Evolutionary conservation across 1,284 basidiomycete species (phyloP), one percentile per base, ranked within the genome.

Genomic region (Sporisorium sorghi): DNA sequence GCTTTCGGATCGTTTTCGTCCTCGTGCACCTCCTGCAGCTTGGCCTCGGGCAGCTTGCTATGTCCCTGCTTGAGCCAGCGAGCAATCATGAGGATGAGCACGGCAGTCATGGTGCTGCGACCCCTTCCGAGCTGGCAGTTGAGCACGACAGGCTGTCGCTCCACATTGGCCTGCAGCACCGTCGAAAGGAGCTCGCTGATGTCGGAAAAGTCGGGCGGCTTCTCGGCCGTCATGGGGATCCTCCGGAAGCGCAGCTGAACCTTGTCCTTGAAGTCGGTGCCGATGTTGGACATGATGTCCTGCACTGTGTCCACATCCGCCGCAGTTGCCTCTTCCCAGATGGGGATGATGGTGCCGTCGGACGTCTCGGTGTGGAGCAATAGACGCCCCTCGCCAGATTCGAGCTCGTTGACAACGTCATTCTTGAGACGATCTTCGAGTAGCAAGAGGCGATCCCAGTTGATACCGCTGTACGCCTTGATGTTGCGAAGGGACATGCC

Each of bases 61-160:
- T 66, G 69, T 17, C 65, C 58, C 39, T 69, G 64, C 56, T 69
- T 37, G 28, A 97, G 85, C 96, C 96, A 97, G 79, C 91, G 88
- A 79, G 92, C 89, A 53, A 97, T 93, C 43, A 99, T 88, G 26
- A 94, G 86, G 46, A 98, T 87, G 58, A 97, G 90, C 50, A 95
- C 92, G 7, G 94, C 92, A 17, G 94, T 91, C 70, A 95, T 87
- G 0, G 95, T 97, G 69, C 93, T 94, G 77, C 97, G 88, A n/a
- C 96, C 96, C 33, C 94, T 88, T 4, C 96, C 96, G 4, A 99
- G 89, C 85, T 99, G 97, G 81, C 95, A 97, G 83, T 99, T 99
- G 55, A 99, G 89, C 24, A 99, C 91, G 68, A 99, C 92, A 0
- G 94, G 93, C 53, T 61, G 60, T 0, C 91, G 90, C 32, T 89